Evolutionary conservation across 164 flowering plant genomes (phyloP).

Genomic region (Houttuynia cordata): DNA sequence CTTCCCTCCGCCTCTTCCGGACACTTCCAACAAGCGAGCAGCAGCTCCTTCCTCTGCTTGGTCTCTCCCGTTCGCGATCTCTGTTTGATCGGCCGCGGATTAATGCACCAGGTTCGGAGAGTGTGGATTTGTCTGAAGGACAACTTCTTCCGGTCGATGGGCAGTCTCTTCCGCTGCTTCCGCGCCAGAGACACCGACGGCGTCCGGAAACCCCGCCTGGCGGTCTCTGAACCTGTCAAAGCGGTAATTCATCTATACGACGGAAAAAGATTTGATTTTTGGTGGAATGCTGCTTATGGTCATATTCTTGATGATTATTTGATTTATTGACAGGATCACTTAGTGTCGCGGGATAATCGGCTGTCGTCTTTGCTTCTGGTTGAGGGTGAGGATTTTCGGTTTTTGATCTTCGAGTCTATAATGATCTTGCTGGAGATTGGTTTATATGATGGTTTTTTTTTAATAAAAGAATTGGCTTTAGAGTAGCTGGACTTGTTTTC

Average conservation of each 20-base stretch:
- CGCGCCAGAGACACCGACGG: constrained; percentile 31
- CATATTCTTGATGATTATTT: background rate
- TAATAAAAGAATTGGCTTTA: background rate
- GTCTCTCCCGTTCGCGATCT: background rate
- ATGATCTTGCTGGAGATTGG: background rate
- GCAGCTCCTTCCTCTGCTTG: background rate
- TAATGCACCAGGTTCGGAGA: background rate
- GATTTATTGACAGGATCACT: constrained; percentile 17
- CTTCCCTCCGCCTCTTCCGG: background rate
- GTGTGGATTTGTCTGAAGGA: background rate
- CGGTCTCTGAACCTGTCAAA: constrained; percentile 18
- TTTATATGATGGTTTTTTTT: background rate
- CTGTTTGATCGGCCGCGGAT: constrained; percentile 1
- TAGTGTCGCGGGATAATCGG: constrained; percentile 23
- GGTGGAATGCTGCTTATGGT: background rate
- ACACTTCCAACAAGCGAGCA: no score
- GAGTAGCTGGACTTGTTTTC: background rate
- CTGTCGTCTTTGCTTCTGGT: constrained; percentile 30
- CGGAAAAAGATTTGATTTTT: background rate
- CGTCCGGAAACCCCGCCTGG: constrained; percentile 14
- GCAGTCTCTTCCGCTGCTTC: constrained; percentile 57
- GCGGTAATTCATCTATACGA: constrained; percentile 9
- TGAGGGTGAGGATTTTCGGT: constrained; percentile 26
- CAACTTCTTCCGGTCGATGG: constrained; percentile 24
- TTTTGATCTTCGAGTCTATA: background rate